A percentile compares a stretch with the other conserved stretches of the same genome.
These are phyloP conservation scores for Phycomyces nitens DNA, from an alignment of 192 early-diverging fungal species.

Conservation along the genomic window DNA sequence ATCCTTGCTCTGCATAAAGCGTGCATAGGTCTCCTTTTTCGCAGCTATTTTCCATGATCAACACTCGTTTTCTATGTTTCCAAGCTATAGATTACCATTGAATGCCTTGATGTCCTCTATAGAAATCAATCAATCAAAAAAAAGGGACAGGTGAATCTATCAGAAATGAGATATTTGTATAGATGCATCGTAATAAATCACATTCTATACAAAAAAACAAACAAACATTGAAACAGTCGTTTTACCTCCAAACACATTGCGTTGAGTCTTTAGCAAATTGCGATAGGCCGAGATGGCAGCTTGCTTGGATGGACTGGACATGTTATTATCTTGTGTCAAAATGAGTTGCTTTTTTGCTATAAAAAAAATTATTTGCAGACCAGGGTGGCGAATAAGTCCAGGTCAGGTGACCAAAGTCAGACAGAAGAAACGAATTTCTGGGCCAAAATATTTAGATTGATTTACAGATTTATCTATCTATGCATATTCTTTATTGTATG, in stretches of 20 bases:
- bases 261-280: conserved; percentile 28
- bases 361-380: no score
- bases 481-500: no score
- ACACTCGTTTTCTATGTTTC: background rate
- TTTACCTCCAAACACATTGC: conserved; percentile 27
- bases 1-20: conserved; percentile 29
- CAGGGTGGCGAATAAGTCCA: no score
- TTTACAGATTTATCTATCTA: no score
- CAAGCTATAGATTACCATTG: conserved; percentile 12
- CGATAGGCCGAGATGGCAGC: conserved; percentile 28
- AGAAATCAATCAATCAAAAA: background rate
- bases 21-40: conserved; percentile 21
- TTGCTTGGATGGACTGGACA: conserved; percentile 14
- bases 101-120: conserved; percentile 20
- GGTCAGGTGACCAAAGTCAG: no score
- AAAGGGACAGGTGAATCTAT: no score
- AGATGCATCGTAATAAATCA: background rate
- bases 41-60: conserved; percentile 19
- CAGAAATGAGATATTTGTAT: no score
- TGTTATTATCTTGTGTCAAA: no score
- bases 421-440: no score
- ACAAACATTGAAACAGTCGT: background rate
- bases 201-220: background rate
- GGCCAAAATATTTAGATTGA: no score
- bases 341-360: no score